Percentiles rank a stretch among this genome's conserved stretches.
Evolutionary conservation across 2,329 filamentous ascomycete species (phyloP).

Genomic region (Aspergillus ochraceus): DNA sequence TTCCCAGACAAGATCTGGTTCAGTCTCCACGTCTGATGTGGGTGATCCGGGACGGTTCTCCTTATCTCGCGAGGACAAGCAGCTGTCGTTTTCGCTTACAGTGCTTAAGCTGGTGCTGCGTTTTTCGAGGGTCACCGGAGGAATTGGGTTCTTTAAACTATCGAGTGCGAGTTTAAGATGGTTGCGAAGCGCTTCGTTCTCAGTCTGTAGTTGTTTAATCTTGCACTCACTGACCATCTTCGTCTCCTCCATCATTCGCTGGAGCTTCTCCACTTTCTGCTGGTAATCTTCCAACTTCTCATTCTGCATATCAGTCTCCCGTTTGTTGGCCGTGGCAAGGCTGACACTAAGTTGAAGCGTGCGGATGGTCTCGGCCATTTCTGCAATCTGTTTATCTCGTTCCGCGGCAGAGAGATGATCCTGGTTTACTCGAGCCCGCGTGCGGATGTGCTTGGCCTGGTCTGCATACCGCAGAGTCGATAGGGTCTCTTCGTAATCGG

Average conservation of each 20-base stretch:
- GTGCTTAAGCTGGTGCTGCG: slow-evolving; percentile 38
- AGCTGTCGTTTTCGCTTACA: slow-evolving; percentile 60
- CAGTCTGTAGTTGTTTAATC: slow-evolving; percentile 82
- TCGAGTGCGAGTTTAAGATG: slow-evolving; percentile 85
- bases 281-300: slow-evolving; percentile 94
- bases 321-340: slow-evolving; percentile 66
- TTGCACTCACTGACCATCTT: slow-evolving; percentile 89
- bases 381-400: slow-evolving; percentile 87
- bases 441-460: slow-evolving; percentile 96
- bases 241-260: slow-evolving; percentile 93
- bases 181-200: slow-evolving; percentile 85
- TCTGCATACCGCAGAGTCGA: slow-evolving; percentile 96
- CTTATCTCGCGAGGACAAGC: slow-evolving; percentile 49
- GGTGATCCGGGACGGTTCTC: slow-evolving; percentile 37
- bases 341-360: slow-evolving; percentile 73
- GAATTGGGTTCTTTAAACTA: slow-evolving; percentile 89
- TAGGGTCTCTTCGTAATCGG: slow-evolving; percentile 95
- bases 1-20: slow-evolving; percentile 45
- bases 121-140: slow-evolving; percentile 43
- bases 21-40: slow-evolving; percentile 28
- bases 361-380: slow-evolving; percentile 95
- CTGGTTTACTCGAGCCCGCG: slow-evolving; percentile 91
- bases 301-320: slow-evolving; percentile 71
- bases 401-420: slow-evolving; percentile 90
- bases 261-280: slow-evolving; percentile 82